Evolutionary conservation across 2,329 filamentous ascomycete genomes (phyloP).

Genomic region (Didymella keratinophila): DNA sequence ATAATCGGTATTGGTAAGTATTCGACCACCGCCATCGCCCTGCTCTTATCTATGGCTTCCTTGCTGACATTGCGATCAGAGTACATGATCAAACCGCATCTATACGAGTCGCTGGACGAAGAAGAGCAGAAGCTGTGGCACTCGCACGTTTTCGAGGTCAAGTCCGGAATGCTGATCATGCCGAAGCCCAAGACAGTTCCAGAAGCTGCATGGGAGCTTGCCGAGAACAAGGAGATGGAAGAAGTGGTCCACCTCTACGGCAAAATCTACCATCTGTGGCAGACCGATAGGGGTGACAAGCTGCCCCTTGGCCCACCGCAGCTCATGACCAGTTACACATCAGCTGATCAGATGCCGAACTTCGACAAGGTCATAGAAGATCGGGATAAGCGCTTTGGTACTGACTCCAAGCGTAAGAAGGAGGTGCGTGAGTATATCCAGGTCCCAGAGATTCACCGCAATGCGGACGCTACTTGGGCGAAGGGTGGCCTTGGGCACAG

Average conservation of each 20-base stretch:
- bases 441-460: conserved; percentile 56
- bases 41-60: neutral
- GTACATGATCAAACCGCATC: conserved; percentile 79
- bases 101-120: conserved; percentile 70
- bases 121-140: conserved; percentile 83
- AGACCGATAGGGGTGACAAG: conserved; percentile 76
- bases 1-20: conserved; percentile 72
- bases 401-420: conserved; percentile 61
- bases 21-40: neutral
- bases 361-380: conserved; percentile 57
- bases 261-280: conserved; percentile 88
- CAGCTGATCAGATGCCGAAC: conserved; percentile 57
- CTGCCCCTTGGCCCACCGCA: conserved; percentile 68
- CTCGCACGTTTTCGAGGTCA: conserved; percentile 76
- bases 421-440: conserved; percentile 62
- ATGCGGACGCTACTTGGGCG: conserved; percentile 60
- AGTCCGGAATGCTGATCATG: conserved; percentile 82
- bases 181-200: conserved; percentile 66
- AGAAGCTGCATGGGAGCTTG: conserved; percentile 71
- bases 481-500: conserved; percentile 30
- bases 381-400: conserved; percentile 63
- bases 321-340: conserved; percentile 70
- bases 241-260: conserved; percentile 78
- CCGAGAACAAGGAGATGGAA: conserved; percentile 83
- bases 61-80: conserved; percentile 54